Evolutionary conservation across 257 asterid species (phyloP), one percentile per base, ranked within the genome.

Genomic region (Solanum peruvianum): DNA sequence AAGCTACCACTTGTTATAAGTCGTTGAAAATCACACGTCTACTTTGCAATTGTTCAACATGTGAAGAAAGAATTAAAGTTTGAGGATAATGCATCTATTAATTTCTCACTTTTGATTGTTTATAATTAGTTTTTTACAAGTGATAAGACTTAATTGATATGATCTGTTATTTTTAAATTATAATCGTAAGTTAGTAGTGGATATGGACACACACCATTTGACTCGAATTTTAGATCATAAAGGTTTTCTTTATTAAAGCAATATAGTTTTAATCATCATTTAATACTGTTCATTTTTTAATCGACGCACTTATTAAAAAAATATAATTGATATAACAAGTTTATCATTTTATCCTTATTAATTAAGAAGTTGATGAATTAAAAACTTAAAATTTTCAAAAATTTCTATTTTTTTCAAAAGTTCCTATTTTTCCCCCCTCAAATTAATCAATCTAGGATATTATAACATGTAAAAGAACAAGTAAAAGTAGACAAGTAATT

Each of bases 331-430:
- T 6, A 37, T 37, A 37, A 37, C 0, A 6, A 37, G 7, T 37
- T 37, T 37, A 37, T 37, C 1, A 37, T 37, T 37, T 37, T 37
- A 37, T 33, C 1, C 35, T 0, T 33, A 33, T 4, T 33, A 33
- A 33, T 33, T 0, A 33, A 5, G 0, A 37, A 37, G 39, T 37
- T 5, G 39, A 37, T 37, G 7, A 37, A 37, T 37, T 37, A 37
- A 5, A 37, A 37, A 5, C 0, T 37, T 5, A 37, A 1, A 5
- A 0, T 37, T 37, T 37, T 37, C 0, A 35, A 35, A 35, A 1
- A 5, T 5, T 35, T 35, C 7, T 35, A 35, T 6, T 6, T 35
- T 35, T 35, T 35, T 5, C 39, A 35, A 35, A 35, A 35, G 3
- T 0, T 33, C 35, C 5, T 33, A 33, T 33, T 33, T 31, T 31